Conservation (phyloP, 179 eudicot genomes). For the Beta macrorhiza region DNA sequence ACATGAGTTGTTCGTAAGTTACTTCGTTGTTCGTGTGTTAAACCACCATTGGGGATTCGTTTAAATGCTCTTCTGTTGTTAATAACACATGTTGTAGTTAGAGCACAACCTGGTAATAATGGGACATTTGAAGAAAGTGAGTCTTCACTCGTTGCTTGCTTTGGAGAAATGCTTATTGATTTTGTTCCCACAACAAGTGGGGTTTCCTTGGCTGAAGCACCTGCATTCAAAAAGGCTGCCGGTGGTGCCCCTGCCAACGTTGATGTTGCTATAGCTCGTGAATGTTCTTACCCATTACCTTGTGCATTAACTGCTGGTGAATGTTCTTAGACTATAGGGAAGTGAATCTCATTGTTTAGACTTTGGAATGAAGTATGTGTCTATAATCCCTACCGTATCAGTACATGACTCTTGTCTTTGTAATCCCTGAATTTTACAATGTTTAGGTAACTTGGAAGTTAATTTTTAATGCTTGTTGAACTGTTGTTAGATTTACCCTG, state of each 20-base stretch:
- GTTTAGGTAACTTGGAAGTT: background rate
- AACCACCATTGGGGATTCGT: too few species aligned
- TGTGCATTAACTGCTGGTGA: background rate
- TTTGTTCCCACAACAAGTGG: slow-evolving; percentile 89
- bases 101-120: slow-evolving; percentile 34
- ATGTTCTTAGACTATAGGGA: background rate
- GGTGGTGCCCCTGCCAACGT: slow-evolving; percentile 99
- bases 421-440: background rate
- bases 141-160: slow-evolving; percentile 81
- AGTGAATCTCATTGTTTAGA: background rate
- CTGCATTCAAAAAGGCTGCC: slow-evolving; percentile 91
- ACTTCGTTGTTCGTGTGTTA: too few species aligned
- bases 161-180: slow-evolving; percentile 95
- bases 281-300: background rate
- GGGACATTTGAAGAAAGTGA: slow-evolving; percentile 36
- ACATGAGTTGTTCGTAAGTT: too few species aligned
- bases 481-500: background rate
- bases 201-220: slow-evolving; percentile 80
- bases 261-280: slow-evolving; percentile 89
- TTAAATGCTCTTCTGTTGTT: background rate
- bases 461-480: background rate
- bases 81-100: slow-evolving; percentile 22
- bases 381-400: background rate
- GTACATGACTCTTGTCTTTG: background rate
- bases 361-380: background rate